Base-by-base conservation (phyloP, 2,329 filamentous ascomycete genomes). In the Alternaria ethzedia region DNA sequence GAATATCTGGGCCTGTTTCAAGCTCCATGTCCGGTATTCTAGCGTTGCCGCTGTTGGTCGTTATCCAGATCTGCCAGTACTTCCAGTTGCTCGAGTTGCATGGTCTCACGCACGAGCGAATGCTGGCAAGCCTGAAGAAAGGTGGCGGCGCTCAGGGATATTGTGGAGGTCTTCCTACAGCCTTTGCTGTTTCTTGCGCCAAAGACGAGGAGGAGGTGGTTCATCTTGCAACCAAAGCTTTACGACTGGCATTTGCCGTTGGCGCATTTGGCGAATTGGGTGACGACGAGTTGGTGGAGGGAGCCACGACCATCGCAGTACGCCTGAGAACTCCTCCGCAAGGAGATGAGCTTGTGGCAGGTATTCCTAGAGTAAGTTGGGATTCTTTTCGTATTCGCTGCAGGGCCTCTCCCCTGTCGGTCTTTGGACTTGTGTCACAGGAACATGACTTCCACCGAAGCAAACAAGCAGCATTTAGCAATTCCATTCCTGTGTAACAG, bases 41-140 rank as follows among this genome's bases (percentile, higher is more conserved):
- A 15, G 52, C 66, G 4, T 60, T 73, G n/a, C 70, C 70, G 6
- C 52, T 73, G 17, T 47, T 73, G 45, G 57, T 64, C 11, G 45
- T 70, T 32, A 66, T 73, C n/a, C 70, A 73, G 30, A 58, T 63
- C 15, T 61, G 65, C 44, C 70, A 73, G 25, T 73, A 73, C 50
- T 72, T 73, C 55, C 69, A 69, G 28, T 68, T 61, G 47, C 61
- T 73, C 12, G 59, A 68, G 21, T 13, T 56, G 44, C 21, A 60
- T 26, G 13, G 32, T 64, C 26, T 63, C 46, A 47, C 70, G 63
- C 60, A 68, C 21, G 54, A 66, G 15, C 43, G 56, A 44, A 57
- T 63, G 54, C 50, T 71, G 20, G 32, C 45, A 46, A 63, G 57
- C 17, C 56, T 57, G 47, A 41, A 66, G 30, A 57, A 57, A 15